Conservation (phyloP, 2,329 filamentous ascomycete genomes). For the Paraphaeosphaeria minitans region DNA sequence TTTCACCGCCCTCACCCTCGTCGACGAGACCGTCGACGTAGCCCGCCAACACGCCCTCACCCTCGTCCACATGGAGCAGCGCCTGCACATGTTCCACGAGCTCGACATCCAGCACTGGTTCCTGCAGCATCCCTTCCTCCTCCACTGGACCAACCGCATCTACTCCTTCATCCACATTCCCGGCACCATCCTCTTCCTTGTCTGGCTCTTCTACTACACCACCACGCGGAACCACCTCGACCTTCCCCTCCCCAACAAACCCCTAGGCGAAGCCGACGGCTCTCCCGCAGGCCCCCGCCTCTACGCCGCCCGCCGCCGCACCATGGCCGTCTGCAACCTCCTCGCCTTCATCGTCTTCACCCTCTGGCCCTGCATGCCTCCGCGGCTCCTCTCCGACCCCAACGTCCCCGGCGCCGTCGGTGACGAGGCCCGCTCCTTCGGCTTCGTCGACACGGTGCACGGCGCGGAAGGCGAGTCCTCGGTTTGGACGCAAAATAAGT, state of each 20-base stretch:
- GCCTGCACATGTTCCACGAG: conserved; percentile 69
- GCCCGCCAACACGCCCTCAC: conserved; percentile 71
- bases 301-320: conserved; percentile 61
- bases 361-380: conserved; percentile 61
- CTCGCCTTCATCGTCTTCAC: conserved; percentile 63
- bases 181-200: conserved; percentile 72
- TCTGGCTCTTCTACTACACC: conserved; percentile 72
- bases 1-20: conserved; percentile 70
- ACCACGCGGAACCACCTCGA: conserved; percentile 62
- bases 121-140: conserved; percentile 58
- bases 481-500: conserved; percentile 74
- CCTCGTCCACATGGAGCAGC: conserved; percentile 69
- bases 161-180: conserved; percentile 82
- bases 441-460: conserved; percentile 65
- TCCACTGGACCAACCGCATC: conserved; percentile 72
- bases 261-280: conserved; percentile 42
- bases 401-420: conserved; percentile 61
- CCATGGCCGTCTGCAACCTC: conserved; percentile 64
- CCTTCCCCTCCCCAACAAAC: conserved; percentile 47
- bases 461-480: conserved; percentile 64
- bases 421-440: conserved; percentile 63
- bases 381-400: conserved; percentile 60
- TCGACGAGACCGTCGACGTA: conserved; percentile 70
- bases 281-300: conserved; percentile 57
- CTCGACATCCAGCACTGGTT: conserved; percentile 64